Percentiles rank a stretch among this genome's conserved stretches.
phyloP scores from a whole-genome alignment of 768 basidiomycete species.

The Calvatia gigantea region DNA sequence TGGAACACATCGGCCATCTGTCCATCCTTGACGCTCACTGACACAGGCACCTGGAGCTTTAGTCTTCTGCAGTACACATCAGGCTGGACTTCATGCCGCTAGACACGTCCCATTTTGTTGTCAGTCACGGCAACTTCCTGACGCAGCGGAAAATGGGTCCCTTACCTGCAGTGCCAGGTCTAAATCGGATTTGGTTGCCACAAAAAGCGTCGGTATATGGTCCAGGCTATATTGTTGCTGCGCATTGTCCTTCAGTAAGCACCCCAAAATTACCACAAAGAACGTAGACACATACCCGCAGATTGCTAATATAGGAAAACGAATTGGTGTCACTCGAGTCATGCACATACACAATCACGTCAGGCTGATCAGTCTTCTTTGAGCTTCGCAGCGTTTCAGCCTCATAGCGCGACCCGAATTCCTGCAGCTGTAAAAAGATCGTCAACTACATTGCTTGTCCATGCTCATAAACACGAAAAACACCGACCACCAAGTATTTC shows the following conservation, averaged over 20 bases:
- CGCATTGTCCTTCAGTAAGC: conserved; percentile 6
- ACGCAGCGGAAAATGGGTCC: conserved; percentile 11
- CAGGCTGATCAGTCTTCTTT: conserved; percentile 89
- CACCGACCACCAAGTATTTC: conserved; percentile 91
- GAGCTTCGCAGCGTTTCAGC: conserved; percentile 83
- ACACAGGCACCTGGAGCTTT: conserved; percentile 88
- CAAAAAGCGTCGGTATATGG: conserved; percentile 92
- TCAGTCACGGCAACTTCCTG: background rate
- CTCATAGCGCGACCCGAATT: conserved; percentile 96
- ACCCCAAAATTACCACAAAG: background rate
- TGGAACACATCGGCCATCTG: conserved; percentile 88
- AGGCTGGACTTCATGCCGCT: conserved; percentile 98
- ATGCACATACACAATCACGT: conserved; percentile 93
- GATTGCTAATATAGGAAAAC: conserved; percentile 96
- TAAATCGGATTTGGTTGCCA: conserved; percentile 98
- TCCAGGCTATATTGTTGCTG: conserved; percentile 98
- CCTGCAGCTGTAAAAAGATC: conserved; percentile 67
- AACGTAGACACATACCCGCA: conserved; percentile 56
- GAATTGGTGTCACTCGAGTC: conserved; percentile 99
- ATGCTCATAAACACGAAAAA: conserved; percentile 1
- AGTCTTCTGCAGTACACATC: conserved; percentile 93
- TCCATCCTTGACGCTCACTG: conserved; percentile 85
- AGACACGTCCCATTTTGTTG: conserved; percentile 1
- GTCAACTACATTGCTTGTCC: background rate
- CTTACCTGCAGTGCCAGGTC: conserved; percentile 90